Evolutionary conservation across 768 basidiomycete species (phyloP), one percentile per base, ranked within the genome.

Genomic region (Hirschioporus abietinus): DNA sequence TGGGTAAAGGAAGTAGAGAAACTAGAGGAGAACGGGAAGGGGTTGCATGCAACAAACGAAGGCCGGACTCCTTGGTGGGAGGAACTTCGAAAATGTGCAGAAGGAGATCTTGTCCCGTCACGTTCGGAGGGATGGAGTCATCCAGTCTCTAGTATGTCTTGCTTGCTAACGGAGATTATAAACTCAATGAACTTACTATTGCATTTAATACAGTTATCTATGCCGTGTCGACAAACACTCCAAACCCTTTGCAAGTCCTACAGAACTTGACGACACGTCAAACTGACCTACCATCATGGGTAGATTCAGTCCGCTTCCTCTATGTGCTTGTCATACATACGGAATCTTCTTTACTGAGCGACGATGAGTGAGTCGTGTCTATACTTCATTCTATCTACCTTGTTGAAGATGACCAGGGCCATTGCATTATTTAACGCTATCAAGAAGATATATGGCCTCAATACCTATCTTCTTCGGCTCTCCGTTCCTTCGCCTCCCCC

Each of bases 61-160:
- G 65, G 78, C 59, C 79, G 84, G 63, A 86, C 90, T 10, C 92
- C 92, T 0, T 95, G 93, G 93, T 95, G 93, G 93, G 89, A 92
- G 69, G 93, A 95, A 73, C 81, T 95, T 52, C 81, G 83, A 71
- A 82, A 86, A 12, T 95, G 93, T 74, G 82, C 84, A 0, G 89
- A 94, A 73, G 91, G 90, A 0, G 91, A 94, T 72, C 81, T 86
- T 74, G 80, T 88, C 10, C 93, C 93, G 10, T 85, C 84, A 35
- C 88, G 82, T 72, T 73, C 77, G 0, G 93, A 95, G 72, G 89
- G 86, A 61, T 95, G 93, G 93, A 95, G 93, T 72, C 93, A 95
- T 77, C 93, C 93, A 63, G 85, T 88, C 61, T 87, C 93, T 25
- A 77, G 93, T 94, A 73, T 66, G 90, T 71, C 36, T 64, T 67